Conservation (phyloP, 2,329 filamentous ascomycete species). For the Talaromyces sp. region DNA sequence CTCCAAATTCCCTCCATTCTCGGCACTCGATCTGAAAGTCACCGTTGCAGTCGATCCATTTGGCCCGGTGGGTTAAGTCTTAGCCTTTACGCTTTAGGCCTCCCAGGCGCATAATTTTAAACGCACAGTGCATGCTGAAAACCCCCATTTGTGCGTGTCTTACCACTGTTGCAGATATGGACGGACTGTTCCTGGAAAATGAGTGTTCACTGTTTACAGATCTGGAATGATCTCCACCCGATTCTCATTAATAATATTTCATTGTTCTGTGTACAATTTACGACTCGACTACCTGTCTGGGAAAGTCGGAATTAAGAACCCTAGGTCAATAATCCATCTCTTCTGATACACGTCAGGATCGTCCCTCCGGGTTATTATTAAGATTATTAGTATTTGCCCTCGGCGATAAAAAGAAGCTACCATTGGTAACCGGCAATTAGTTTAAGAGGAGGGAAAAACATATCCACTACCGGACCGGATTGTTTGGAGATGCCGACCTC, state of each 20-base stretch:
- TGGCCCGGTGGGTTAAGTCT: not conserved
- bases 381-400: not conserved
- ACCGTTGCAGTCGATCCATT: not conserved
- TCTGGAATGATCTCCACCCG: not conserved
- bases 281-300: not conserved
- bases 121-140: not conserved
- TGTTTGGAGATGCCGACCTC: not conserved
- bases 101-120: not conserved
- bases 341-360: not conserved
- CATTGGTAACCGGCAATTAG: not conserved
- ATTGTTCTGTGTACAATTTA: not conserved
- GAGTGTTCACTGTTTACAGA: not conserved
- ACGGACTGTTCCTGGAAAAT: not conserved
- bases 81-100: not conserved
- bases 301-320: not conserved
- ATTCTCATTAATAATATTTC: not conserved
- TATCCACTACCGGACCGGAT: not conserved
- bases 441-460: not conserved
- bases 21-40: not conserved
- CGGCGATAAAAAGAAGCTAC: not conserved
- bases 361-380: not conserved
- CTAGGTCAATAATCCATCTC: not conserved
- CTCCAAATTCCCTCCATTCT: not conserved
- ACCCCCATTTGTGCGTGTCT: not conserved
- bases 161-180: not conserved